Percentiles rank a stretch among this genome's conserved stretches.
Evolutionary conservation across 2,329 filamentous ascomycete species (phyloP).

Genomic region (Chaetoscypha palmicola): DNA sequence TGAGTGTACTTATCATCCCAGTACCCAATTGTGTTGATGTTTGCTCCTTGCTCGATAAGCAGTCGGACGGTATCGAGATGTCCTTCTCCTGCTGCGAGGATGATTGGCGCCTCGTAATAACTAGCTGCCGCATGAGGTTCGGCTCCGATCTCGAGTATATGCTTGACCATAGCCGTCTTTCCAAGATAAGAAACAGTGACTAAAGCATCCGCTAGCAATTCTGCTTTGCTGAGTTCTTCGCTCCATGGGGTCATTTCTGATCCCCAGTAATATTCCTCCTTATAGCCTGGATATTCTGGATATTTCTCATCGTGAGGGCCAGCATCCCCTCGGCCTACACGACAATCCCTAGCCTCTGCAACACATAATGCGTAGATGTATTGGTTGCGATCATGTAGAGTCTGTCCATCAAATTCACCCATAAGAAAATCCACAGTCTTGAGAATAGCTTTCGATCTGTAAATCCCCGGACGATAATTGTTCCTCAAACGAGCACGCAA

Average conservation of each 20-base stretch:
- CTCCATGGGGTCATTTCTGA: too few relatives aligned
- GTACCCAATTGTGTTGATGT: neutral
- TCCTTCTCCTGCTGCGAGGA: neutral
- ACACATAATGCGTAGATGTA: neutral
- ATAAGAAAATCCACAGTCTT: neutral
- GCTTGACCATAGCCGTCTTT: neutral
- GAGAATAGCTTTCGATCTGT: neutral
- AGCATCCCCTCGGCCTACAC: neutral
- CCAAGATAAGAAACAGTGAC: neutral
- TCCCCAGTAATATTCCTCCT: neutral
- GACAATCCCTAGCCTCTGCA: neutral
- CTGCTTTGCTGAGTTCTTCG: too few relatives aligned
- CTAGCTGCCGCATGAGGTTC: neutral
- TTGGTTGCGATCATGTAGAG: neutral
- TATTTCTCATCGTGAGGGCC: neutral
- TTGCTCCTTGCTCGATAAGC: neutral
- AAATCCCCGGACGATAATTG: neutral
- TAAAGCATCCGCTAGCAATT: neutral
- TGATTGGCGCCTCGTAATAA: neutral
- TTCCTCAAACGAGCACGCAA: neutral
- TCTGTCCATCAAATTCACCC: neutral
- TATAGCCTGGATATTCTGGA: neutral
- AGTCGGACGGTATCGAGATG: neutral
- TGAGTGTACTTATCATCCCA: neutral
- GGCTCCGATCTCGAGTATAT: neutral